Base-by-base conservation (phyloP, 2,329 filamentous ascomycete species). In the Monosporascus ibericus region DNA sequence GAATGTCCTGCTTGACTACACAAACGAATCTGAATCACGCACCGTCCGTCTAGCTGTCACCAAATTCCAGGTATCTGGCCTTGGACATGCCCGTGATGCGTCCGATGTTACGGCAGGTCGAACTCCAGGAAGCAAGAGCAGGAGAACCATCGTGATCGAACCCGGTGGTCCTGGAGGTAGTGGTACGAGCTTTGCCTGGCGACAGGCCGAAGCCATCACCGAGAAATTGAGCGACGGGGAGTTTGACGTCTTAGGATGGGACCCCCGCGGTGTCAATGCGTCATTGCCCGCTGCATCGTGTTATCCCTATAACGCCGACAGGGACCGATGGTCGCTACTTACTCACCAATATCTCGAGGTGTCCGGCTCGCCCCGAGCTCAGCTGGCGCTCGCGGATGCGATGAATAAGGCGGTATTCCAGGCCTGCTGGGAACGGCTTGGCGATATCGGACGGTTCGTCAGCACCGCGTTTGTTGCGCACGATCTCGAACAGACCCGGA, bases 181-280 rank as follows among this genome's bases (percentile, higher is more conserved):
- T 55, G 77, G 76, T 3, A 76, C 72, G 0, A 62, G 51, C 0
- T 72, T 72, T 39, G 68, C 64, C 3, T 77, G 72, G 73, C 58
- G 67, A 6, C 57, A 55, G 0, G 70, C 66, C 3, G 69, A 76
- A 51, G 50, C 55, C 0, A 53, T 75, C 37, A 70, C 72, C 3
- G 59, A 69, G 51, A 70, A 73, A 3, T 61, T 79, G 14, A 75
- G 74, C 52, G 69, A 69, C 34, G 67, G 71, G 22, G 60, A 65
- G 22, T 75, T 71, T 22, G 76, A 79, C 53, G 72, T 79, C 6
- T 61, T 81, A 15, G 75, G 76, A n/a, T 80, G 75, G 72, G 78
- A 81, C 49, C 77, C 77, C n/a, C 72, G 78, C 3, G 77, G 77
- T 2, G 75, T 80, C 50, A 79, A 79, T 57, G 61, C 66, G 1